Conservation (phyloP, 441 rosid genomes). For the Erysimum cheiri region DNA sequence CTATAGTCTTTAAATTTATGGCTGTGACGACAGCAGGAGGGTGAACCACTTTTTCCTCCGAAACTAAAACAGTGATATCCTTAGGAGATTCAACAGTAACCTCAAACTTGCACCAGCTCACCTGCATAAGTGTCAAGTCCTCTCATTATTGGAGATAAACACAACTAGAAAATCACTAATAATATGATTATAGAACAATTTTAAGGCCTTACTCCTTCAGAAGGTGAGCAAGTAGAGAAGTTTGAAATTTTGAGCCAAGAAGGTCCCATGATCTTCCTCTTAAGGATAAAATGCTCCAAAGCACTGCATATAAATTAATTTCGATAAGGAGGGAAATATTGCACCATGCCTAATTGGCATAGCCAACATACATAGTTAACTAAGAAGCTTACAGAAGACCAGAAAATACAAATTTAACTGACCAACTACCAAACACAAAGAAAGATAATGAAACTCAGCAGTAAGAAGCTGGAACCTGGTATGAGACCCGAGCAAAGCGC, state of each 20-base stretch:
- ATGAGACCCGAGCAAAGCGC: slow-evolving; percentile 86
- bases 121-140: slow-evolving; percentile 55
- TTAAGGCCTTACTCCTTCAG: slow-evolving; percentile 71
- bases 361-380: slow-evolving; percentile 10
- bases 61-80: slow-evolving; percentile 58
- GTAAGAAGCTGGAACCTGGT: slow-evolving; percentile 64
- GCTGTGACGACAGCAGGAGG: slow-evolving; percentile 93
- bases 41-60: slow-evolving; percentile 58
- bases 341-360: slow-evolving; percentile 5
- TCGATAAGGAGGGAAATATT: slow-evolving; percentile 7
- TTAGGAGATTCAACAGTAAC: slow-evolving; percentile 72
- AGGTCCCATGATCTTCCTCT: slow-evolving; percentile 91
- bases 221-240: slow-evolving; percentile 67
- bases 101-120: slow-evolving; percentile 99
- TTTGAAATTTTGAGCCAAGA: slow-evolving; percentile 89
- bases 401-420: slow-evolving; percentile 25
- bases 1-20: slow-evolving; percentile 85
- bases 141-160: slow-evolving; percentile 38
- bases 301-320: slow-evolving; percentile 68
- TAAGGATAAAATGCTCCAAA: slow-evolving; percentile 91
- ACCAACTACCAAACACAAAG: slow-evolving; percentile 19
- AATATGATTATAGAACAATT: neutral
- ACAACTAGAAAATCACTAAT: slow-evolving; percentile 7
- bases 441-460: slow-evolving; percentile 34
- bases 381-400: slow-evolving; percentile 20